Base-by-base conservation (phyloP, 305 asterid genomes). In the Coffea humblotiana region DNA sequence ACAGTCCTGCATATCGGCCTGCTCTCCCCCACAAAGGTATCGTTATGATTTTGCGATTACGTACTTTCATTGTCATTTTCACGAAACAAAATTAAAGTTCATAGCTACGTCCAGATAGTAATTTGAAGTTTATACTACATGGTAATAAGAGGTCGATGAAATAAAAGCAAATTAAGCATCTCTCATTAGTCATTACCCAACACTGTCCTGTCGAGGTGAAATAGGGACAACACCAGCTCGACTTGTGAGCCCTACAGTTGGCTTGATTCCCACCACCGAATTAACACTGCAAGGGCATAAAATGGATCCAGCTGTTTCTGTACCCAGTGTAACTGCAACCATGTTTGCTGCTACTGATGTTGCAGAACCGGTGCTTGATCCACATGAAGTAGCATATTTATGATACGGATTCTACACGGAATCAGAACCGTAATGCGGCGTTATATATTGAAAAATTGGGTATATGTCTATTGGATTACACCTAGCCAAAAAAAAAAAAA, bases 281-380 rank as follows among this genome's bases (percentile, higher is more conserved):
- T 88, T 88, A 47, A 13, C 67, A 67, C 83, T 72, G 27, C 84
- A 82, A 8, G 90, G 90, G 69, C 92, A 85, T 35, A 89, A n/a
- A 54, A 87, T 87, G 16, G 92, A 87, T 43, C 90, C 89, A 35
- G 69, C 43, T 0, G 90, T 89, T 75, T 89, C 92, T 9, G 87
- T 89, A 48, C 89, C 90, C 8, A 89, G 74, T 3, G 92, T 85
- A 18, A 83, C 72, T 40, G 86, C 81, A 29, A 71, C 90, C 89
- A 89, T 80, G 70, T 85, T 87, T 75, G 87, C 79, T 25, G 90
- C 89, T 63, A 85, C 89, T 2, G 90, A 85, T 60, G 81, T 85
- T n/a, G 90, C 91, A 64, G 90, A 82, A 70, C 90, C 89, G 6
- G 86, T 76, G 75, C 90, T 85, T 1, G 90, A 89, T 58, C 92